A percentile compares a stretch with the other conserved stretches of the same genome.
These are phyloP conservation scores for Mycena haematopus DNA, from an alignment of 768 basidiomycete species.

Conservation along the genomic window DNA sequence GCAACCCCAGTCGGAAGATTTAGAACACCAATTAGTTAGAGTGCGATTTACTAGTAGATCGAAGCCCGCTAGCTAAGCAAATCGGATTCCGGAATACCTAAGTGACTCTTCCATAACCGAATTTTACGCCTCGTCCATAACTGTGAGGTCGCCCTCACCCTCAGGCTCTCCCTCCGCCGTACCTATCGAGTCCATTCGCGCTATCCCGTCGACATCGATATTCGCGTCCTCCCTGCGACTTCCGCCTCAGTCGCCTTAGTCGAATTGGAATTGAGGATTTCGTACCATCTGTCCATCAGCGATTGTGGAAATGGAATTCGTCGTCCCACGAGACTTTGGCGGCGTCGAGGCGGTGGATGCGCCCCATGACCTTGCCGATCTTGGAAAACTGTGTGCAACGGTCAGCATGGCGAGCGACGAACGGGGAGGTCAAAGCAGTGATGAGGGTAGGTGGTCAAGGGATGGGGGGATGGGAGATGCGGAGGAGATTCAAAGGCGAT, in stretches of 20 bases:
- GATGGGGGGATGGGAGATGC: too few species aligned
- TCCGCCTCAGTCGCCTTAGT: background rate
- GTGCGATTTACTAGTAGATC: too few species aligned
- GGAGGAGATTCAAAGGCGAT: background rate
- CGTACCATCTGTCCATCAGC: constrained; percentile 75
- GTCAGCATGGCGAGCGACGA: too few species aligned
- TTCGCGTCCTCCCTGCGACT: background rate
- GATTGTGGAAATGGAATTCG: constrained; percentile 67
- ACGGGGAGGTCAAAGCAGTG: background rate
- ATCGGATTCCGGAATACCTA: too few species aligned
- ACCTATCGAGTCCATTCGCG: background rate
- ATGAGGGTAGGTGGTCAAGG: too few species aligned
- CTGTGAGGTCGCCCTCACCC: constrained; percentile 18
- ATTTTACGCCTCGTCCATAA: constrained; percentile 19
- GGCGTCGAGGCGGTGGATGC: constrained; percentile 34
- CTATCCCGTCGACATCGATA: constrained; percentile 37
- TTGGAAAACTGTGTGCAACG: constrained; percentile 66
- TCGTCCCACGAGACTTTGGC: constrained; percentile 69
- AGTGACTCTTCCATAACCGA: too few species aligned
- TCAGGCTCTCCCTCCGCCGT: background rate
- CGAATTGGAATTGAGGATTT: constrained; percentile 47
- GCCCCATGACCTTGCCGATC: constrained; percentile 89
- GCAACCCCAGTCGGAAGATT: too few species aligned
- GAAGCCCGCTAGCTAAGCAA: too few species aligned
- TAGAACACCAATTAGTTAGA: too few species aligned